A percentile compares a stretch with the other conserved stretches of the same genome.
Evolutionary conservation across 371 early-diverging fungal genomes (phyloP).

Genomic region (Fennellomyces sp.): DNA sequence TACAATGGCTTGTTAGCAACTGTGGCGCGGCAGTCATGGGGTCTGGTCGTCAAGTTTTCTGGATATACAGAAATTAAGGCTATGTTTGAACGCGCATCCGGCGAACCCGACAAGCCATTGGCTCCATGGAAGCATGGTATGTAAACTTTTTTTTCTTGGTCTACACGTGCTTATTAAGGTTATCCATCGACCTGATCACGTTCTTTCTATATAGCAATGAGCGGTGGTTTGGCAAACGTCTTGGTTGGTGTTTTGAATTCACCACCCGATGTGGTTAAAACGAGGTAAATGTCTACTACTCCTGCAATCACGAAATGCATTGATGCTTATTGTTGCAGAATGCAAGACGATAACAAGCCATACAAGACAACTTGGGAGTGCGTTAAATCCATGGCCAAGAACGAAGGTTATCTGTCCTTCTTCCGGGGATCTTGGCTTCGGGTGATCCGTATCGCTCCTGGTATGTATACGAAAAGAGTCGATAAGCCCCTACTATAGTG

Average conservation of each 20-base stretch:
- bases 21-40: constrained; percentile 53
- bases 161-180: background rate
- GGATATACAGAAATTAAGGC: constrained; percentile 48
- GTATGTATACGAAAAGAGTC: constrained; percentile 17
- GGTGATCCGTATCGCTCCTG: constrained; percentile 57
- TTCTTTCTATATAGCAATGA: constrained; percentile 27
- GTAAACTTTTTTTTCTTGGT: background rate
- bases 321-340: constrained; percentile 23
- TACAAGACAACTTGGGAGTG: constrained; percentile 50
- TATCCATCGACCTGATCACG: background rate
- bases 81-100: constrained; percentile 36
- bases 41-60: constrained; percentile 54
- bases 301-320: background rate
- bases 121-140: constrained; percentile 54
- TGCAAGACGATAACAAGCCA: constrained; percentile 50
- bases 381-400: constrained; percentile 35
- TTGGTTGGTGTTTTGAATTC: constrained; percentile 55
- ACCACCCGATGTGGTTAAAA: constrained; percentile 53
- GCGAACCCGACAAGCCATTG: constrained; percentile 26
- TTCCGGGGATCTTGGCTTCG: constrained; percentile 54
- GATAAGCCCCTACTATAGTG: background rate
- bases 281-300: constrained; percentile 24
- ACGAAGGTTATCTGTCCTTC: constrained; percentile 48
- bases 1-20: constrained; percentile 56
- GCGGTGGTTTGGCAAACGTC: constrained; percentile 54